Base-by-base conservation (phyloP, 257 asterid genomes). In the Scutellaria galericulata region DNA sequence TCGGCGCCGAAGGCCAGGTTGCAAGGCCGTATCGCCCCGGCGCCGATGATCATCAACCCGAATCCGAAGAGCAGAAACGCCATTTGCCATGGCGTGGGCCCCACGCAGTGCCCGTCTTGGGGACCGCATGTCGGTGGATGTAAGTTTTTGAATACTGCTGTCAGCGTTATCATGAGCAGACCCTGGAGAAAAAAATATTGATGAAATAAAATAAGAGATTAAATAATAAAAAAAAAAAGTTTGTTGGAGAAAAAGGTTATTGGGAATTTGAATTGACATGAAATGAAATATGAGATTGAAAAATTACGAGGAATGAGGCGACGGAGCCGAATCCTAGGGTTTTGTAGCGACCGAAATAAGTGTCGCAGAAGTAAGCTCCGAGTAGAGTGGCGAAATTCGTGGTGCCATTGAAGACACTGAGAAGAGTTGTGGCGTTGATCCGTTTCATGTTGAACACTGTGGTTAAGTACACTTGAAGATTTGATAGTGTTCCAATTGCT, bases 1-100 rank as follows among this genome's bases (percentile, higher is more conserved):
- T 90, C 97, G 4, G 89, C 97, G 0, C 97, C 97, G 74, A 90
- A 90, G 1, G 95, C 95, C 1, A 90, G 80, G 83, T 88, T 90
- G 66, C 97, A 90, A 0, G 97, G 97, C 46, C 96, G 77, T 27
- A 90, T 88, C 3, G 92, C 82, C 6, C 90, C 90, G 4, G 93
- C 97, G 6, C 97, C 97, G 3, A 80, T 27, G 6, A 90, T 59
- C 84, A 90, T 76, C 7, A 88, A 51, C 24, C 80, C 89, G 46
- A 90, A 88, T 0, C 90, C 90, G 35, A 15, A 1, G 2, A 83
- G 74, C 5, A 90, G 82, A 18, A 90, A 84, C 1, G 80, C 42
- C 59, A 83, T 76, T 22, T 90, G 97, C 79, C 82, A 69, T 8
- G 92, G 56, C 0, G 88, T 85, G 12, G 97, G 85, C 0, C 90